These are phyloP conservation scores for Glycine tomentella DNA, from an alignment of 306 rosid species.

Conservation along the genomic window DNA sequence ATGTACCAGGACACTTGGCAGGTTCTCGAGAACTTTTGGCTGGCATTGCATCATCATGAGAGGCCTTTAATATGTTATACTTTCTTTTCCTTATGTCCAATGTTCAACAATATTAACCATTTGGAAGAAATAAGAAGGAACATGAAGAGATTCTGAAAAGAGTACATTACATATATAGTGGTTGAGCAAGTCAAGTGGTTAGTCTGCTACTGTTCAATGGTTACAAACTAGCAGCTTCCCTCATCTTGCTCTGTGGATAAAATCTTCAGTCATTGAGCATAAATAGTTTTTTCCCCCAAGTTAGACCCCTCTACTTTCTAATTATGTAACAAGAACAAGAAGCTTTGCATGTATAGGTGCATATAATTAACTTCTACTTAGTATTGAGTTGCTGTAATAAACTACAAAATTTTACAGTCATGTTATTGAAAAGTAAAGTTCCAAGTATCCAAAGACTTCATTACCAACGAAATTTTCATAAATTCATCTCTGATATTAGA, in stretches of 20 bases:
- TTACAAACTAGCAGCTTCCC: neutral
- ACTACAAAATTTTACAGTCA: too few relatives aligned
- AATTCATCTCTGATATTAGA: too few relatives aligned
- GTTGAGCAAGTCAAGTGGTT: neutral
- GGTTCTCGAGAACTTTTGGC: slow-evolving; percentile 63
- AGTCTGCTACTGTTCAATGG: neutral
- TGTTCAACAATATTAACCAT: slow-evolving; percentile 14
- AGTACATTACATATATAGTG: neutral
- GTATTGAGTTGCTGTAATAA: too few relatives aligned
- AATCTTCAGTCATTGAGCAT: slow-evolving; percentile 10
- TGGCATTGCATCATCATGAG: slow-evolving; percentile 63
- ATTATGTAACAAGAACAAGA: neutral
- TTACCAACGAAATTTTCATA: too few relatives aligned
- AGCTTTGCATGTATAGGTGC: neutral
- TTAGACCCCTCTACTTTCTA: neutral
- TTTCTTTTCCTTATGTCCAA: slow-evolving; percentile 24
- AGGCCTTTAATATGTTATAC: slow-evolving; percentile 30
- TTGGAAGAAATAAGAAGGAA: slow-evolving; percentile 23
- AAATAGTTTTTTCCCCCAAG: neutral
- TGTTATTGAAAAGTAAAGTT: too few relatives aligned
- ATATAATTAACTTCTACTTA: too few relatives aligned
- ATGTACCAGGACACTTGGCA: slow-evolving; percentile 58
- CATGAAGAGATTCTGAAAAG: slow-evolving; percentile 31
- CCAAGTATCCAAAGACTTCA: too few relatives aligned
- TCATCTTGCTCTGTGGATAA: neutral